A percentile compares a stretch with the other conserved stretches of the same genome.
Conservation (phyloP, 2,329 filamentous ascomycete species). For the Aspergillus sp. region DNA sequence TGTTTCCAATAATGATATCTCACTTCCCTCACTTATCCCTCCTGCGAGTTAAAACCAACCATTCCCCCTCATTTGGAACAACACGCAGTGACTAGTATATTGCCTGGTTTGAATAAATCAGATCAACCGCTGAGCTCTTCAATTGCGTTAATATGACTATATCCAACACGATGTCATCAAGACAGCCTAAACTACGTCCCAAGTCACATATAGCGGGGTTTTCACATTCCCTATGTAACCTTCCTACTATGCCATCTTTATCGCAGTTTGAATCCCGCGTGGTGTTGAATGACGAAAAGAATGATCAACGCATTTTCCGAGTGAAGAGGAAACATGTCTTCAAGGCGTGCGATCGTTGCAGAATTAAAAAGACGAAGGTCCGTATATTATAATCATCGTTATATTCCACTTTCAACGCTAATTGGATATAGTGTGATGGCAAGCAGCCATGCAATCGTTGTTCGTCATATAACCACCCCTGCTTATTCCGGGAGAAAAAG, state of each 20-base stretch:
- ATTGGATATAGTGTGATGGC: conserved; percentile 41
- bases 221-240: conserved; percentile 35
- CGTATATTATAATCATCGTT: conserved; percentile 13
- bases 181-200: conserved; percentile 40
- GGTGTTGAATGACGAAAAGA: conserved; percentile 33
- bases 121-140: background rate
- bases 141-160: background rate
- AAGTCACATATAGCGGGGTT: conserved; percentile 38
- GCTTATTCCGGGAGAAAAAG: conserved; percentile 45
- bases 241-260: conserved; percentile 31
- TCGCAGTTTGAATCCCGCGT: conserved; percentile 31
- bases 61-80: conserved; percentile 15
- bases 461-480: conserved; percentile 44
- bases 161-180: conserved; percentile 39
- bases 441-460: conserved; percentile 47
- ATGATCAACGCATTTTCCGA: conserved; percentile 41
- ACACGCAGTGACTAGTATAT: conserved; percentile 9
- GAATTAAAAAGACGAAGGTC: conserved; percentile 48
- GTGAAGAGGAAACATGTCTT: conserved; percentile 47
- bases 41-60: conserved; percentile 12
- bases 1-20: conserved; percentile 16
- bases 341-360: conserved; percentile 47
- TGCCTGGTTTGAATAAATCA: background rate
- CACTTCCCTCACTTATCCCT: conserved; percentile 8
- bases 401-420: conserved; percentile 11